Conservation (phyloP, 2,329 filamentous ascomycete genomes). For the Venturia asperata region DNA sequence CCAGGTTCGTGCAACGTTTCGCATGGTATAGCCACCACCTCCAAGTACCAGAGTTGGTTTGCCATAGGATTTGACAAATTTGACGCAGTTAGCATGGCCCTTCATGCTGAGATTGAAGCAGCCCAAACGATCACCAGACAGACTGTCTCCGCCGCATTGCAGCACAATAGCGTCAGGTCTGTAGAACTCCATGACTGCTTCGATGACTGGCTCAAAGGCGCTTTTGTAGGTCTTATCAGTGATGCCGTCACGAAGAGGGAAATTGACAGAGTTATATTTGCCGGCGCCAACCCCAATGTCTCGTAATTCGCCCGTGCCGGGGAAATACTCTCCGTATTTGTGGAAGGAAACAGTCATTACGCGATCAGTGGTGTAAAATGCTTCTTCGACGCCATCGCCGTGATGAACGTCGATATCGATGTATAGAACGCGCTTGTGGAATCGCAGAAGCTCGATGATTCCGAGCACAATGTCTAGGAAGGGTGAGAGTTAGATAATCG, state of each 20-base stretch:
- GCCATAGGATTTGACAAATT: conserved; percentile 61
- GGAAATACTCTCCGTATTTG: conserved; percentile 68
- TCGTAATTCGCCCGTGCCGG: conserved; percentile 60
- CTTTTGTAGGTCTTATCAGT: conserved; percentile 60
- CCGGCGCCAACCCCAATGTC: conserved; percentile 62
- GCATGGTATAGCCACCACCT: conserved; percentile 64
- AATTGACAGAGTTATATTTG: conserved; percentile 63
- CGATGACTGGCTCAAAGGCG: conserved; percentile 62
- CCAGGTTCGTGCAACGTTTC: conserved; percentile 58
- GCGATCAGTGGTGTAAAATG: conserved; percentile 63
- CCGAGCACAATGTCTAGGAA: conserved; percentile 56
- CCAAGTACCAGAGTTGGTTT: conserved; percentile 59
- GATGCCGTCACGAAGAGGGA: conserved; percentile 62
- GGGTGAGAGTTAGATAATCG: conserved; percentile 11
- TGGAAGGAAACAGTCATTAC: conserved; percentile 68
- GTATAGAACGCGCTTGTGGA: conserved; percentile 58
- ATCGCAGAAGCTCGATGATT: conserved; percentile 57
- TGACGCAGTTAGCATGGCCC: conserved; percentile 63
- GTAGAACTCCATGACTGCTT: conserved; percentile 63
- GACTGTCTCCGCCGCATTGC: conserved; percentile 61
- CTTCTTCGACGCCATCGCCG: conserved; percentile 63
- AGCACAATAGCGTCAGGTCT: conserved; percentile 60
- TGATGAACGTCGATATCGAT: conserved; percentile 63
- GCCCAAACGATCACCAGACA: conserved; percentile 59
- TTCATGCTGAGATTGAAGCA: conserved; percentile 67